These are phyloP conservation scores for Ceriops decandra DNA, from an alignment of 345 rosid genomes.

Conservation along the genomic window DNA sequence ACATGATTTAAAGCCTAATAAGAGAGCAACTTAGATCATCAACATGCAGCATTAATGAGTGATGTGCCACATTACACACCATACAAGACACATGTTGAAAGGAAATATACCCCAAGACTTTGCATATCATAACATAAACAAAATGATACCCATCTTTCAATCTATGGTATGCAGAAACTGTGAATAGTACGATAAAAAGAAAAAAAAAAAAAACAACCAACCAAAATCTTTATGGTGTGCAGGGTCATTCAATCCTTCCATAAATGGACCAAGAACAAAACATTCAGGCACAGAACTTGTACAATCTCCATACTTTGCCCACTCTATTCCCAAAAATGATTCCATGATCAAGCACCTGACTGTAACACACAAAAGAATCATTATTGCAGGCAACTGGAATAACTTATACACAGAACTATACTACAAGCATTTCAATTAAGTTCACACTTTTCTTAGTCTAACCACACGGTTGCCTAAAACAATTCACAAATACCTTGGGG, in stretches of 20 bases:
- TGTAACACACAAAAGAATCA: conserved; percentile 39
- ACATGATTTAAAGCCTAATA: too few species aligned
- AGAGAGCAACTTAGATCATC: too few species aligned
- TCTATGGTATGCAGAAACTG: not conserved
- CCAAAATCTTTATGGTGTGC: conserved; percentile 91
- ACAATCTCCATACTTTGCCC: conserved; percentile 54
- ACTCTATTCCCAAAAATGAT: conserved; percentile 73
- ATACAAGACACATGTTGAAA: too few species aligned
- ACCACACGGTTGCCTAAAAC: conserved; percentile 13
- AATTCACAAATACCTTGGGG: conserved; percentile 66
- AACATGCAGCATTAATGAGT: too few species aligned
- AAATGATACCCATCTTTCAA: not conserved
- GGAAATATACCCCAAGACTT: too few species aligned
- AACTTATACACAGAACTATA: not conserved
- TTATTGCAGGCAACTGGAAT: not conserved
- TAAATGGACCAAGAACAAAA: conserved; percentile 75
- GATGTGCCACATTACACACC: too few species aligned
- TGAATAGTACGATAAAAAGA: not conserved
- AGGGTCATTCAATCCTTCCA: conserved; percentile 84
- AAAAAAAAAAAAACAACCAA: conserved; percentile 32
- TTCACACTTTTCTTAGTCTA: not conserved
- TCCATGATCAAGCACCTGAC: conserved; percentile 95
- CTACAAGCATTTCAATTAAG: not conserved
- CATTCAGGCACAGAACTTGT: conserved; percentile 61
- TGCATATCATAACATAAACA: too few species aligned